Evolutionary conservation across 441 rosid species (phyloP), one percentile per base, ranked within the genome.

Genomic region (Manihot esculenta): DNA sequence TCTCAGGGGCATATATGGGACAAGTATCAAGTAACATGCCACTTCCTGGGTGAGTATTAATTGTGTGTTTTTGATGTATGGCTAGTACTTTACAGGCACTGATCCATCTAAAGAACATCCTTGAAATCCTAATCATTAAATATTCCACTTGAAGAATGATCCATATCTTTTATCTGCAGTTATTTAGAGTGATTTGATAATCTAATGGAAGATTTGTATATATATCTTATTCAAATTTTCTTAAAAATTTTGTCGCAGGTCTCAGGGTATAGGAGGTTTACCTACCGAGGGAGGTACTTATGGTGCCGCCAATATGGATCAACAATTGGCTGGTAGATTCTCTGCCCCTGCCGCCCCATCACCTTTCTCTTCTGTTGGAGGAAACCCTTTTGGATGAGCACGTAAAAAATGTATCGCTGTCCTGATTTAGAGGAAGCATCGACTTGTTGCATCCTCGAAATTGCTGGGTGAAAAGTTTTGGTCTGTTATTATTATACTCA

Each of bases 301-400:
- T 60, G 82, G 81, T 78, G 55, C 77, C 55, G 12, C 69, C 54
- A 83, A 78, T 64, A 71, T 80, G 57, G 84, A 88, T 74, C 90
- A 80, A 74, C 87, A 65, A 64, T 54, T 71, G 62, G 77, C 74
- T 42, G 83, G 80, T 67, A 78, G 82, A 72, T 81, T 81, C 45
- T 67, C 89, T 9, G 82, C 83, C 18, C 74, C 89, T 20, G 73
- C 83, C 38, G 3, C 85, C 38, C 76, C 72, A 2, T 80, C 75
- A 38, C 81, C 86, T 49, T 85, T 73, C 64, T 64, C 89, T 35
- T 84, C 89, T 24, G 79, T 72, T 23, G 84, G 92, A 64, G 91
- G 92, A 24, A 90, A 87, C 82, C 94, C 94, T n/a, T 88, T 87
- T 70, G 92, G 93, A 57, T 88, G 82, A 84, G 68, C 20, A 44